Percentiles rank a stretch among this genome's conserved stretches.
phyloP scores from a whole-genome alignment of 306 rosid genomes.

The Cucumis hystrix region DNA sequence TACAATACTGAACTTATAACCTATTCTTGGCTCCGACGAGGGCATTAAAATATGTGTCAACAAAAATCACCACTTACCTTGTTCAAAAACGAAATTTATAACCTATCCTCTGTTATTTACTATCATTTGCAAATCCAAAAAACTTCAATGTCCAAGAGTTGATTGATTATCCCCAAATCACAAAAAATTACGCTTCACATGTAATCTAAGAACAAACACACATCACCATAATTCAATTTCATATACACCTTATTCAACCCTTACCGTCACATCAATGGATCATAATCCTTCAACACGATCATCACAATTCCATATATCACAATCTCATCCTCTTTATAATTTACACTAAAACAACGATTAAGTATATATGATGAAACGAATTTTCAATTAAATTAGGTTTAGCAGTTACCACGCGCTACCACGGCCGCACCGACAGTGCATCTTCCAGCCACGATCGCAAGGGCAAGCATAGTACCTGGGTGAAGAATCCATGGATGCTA shows the following conservation, averaged over 20 bases:
- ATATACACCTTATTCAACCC: neutral
- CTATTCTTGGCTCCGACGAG: too few species aligned
- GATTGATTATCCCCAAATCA: neutral
- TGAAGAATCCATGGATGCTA: slow-evolving; percentile 19
- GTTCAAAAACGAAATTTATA: too few species aligned
- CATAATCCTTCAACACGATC: neutral
- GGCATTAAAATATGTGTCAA: too few species aligned
- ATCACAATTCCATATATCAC: neutral
- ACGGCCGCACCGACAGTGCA: slow-evolving; percentile 1
- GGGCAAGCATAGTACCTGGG: neutral
- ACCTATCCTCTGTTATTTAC: too few species aligned
- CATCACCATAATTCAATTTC: neutral
- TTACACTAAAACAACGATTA: neutral
- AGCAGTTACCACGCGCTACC: neutral
- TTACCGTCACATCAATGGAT: neutral
- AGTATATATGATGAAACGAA: neutral
- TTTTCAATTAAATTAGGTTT: neutral
- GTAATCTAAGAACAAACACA: neutral
- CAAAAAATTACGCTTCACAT: neutral
- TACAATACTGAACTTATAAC: too few species aligned
- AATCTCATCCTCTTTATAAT: neutral
- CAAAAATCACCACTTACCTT: neutral
- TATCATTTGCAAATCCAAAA: neutral
- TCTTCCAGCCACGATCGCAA: slow-evolving; percentile 5
- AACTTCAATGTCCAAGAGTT: neutral